A percentile compares a stretch with the other conserved stretches of the same genome.
Conservation (phyloP, 2,329 filamentous ascomycete species). For the Aspergillus sp. region DNA sequence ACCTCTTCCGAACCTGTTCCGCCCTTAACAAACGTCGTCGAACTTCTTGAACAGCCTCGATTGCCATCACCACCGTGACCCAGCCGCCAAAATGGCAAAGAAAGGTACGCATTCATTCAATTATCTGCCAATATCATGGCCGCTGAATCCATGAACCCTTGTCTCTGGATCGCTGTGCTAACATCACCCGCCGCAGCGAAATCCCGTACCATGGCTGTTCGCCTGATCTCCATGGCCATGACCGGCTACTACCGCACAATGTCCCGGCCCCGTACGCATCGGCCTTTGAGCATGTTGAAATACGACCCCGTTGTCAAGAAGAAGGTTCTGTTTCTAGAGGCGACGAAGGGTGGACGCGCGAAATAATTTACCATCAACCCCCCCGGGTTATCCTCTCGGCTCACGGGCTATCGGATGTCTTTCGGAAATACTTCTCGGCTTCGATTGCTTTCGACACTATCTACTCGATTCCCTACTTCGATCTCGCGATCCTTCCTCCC, state of each 20-base stretch:
- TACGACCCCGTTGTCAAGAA: slow-evolving; percentile 97
- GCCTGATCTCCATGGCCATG: slow-evolving; percentile 97
- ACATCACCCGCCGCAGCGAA: slow-evolving; percentile 60
- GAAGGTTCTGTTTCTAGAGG: slow-evolving; percentile 93
- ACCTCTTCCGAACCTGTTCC: slow-evolving; percentile 11
- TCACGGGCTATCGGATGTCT: background rate
- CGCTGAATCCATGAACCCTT: background rate
- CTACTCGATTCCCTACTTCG: background rate
- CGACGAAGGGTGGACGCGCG: slow-evolving; percentile 71
- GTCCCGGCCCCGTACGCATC: slow-evolving; percentile 73
- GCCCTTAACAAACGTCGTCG: background rate
- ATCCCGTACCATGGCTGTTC: slow-evolving; percentile 87
- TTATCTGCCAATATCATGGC: background rate
- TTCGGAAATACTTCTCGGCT: background rate
- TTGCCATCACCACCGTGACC: background rate
- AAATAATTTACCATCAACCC: slow-evolving; percentile 27
- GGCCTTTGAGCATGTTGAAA: slow-evolving; percentile 95
- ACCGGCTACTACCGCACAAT: slow-evolving; percentile 97
- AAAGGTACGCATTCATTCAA: slow-evolving; percentile 34
- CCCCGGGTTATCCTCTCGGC: background rate
- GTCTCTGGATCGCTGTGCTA: background rate
- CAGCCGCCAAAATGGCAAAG: slow-evolving; percentile 42
- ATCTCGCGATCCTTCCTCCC: background rate
- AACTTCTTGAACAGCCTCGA: slow-evolving; percentile 1
- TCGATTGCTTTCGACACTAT: background rate